Conservation (phyloP, 1,284 basidiomycete species). For the Cutaneotrichosporon sp. region DNA sequence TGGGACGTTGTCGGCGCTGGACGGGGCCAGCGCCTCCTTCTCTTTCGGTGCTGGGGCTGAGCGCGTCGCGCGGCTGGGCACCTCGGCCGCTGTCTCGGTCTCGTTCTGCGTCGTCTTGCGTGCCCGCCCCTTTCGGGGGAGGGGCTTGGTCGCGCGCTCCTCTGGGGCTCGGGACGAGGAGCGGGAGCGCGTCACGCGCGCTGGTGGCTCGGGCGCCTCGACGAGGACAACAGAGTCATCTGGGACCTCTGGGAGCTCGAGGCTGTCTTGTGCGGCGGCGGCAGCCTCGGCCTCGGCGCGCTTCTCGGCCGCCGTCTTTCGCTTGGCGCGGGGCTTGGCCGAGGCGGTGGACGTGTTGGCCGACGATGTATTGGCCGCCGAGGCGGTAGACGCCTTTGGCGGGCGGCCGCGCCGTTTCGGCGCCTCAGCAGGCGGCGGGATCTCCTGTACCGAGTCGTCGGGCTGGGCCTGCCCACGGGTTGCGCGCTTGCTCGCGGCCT, state of each 20-base stretch:
- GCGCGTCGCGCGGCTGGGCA: conserved; percentile 3
- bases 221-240: conserved; percentile 6
- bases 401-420: conserved; percentile 15
- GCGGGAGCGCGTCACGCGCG: not conserved
- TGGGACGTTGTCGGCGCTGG: not conserved
- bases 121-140: conserved; percentile 15
- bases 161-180: not conserved
- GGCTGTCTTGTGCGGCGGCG: not conserved
- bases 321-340: conserved; percentile 10
- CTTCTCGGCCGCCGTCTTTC: conserved; percentile 17
- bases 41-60: conserved; percentile 7
- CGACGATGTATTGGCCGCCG: conserved; percentile 7
- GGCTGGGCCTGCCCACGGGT: not conserved
- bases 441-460: not conserved
- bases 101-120: conserved; percentile 7
- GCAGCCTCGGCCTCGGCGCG: conserved; percentile 11
- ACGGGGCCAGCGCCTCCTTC: not conserved
- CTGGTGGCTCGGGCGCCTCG: not conserved
- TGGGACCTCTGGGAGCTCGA: conserved; percentile 1
- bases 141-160: conserved; percentile 22
- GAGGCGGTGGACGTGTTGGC: not conserved
- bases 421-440: conserved; percentile 1
- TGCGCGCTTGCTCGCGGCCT: not conserved
- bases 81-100: conserved; percentile 4
- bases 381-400: conserved; percentile 13